phyloP scores from a whole-genome alignment of 1,139 yeast species.

The Blastobotrys aristatus region DNA sequence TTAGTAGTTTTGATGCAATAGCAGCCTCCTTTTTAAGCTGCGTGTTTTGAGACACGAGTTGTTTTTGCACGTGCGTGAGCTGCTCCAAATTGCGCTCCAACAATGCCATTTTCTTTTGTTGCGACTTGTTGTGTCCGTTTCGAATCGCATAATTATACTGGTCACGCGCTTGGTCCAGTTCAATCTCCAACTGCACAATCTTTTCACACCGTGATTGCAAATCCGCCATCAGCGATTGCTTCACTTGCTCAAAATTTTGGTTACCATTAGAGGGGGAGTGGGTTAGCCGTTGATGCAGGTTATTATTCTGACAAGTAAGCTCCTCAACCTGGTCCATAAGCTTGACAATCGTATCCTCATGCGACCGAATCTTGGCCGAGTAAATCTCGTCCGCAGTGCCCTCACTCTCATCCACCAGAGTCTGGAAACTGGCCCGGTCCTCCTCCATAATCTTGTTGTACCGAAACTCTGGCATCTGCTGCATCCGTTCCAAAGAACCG shows the following conservation, averaged over 20 bases:
- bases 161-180: slow-evolving; percentile 38
- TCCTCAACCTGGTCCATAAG: slow-evolving; percentile 23
- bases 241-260: slow-evolving; percentile 31
- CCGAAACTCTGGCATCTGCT: slow-evolving; percentile 8
- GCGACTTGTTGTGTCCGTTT: slow-evolving; percentile 31
- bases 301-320: slow-evolving; percentile 19
- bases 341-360: slow-evolving; percentile 24
- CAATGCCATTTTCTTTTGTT: slow-evolving; percentile 37
- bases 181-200: slow-evolving; percentile 42
- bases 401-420: slow-evolving; percentile 6
- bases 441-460: slow-evolving; percentile 7
- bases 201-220: slow-evolving; percentile 41
- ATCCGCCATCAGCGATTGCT: slow-evolving; percentile 39
- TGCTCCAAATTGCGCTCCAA: slow-evolving; percentile 45
- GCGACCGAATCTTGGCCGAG: slow-evolving; percentile 21
- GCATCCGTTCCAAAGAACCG: slow-evolving; percentile 5
- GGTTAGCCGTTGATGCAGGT: slow-evolving; percentile 13
- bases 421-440: slow-evolving; percentile 6
- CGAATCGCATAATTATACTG: slow-evolving; percentile 33
- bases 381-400: slow-evolving; percentile 17
- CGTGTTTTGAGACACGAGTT: slow-evolving; percentile 45
- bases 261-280: slow-evolving; percentile 5
- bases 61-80: slow-evolving; percentile 39
- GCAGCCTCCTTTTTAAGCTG: slow-evolving; percentile 44
- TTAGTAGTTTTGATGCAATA: slow-evolving; percentile 55